Percentiles rank a stretch among this genome's conserved stretches.
Evolutionary conservation across 129 eudicot genomes (phyloP).

Genomic region (Lactuca sativa): DNA sequence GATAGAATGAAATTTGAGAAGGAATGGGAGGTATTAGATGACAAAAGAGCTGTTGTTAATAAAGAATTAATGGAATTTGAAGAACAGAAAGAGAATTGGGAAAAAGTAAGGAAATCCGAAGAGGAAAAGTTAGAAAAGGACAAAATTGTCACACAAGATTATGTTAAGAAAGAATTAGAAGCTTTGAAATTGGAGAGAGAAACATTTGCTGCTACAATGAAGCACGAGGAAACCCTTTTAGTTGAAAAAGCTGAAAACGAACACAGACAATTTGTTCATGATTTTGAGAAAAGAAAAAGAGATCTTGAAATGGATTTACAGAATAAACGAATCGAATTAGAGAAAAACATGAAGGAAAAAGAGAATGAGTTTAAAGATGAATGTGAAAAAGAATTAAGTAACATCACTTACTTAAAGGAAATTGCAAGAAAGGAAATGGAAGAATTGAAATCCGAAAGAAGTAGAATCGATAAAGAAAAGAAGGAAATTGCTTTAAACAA

Average conservation of each 20-base stretch:
- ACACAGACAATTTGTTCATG: constrained; percentile 50
- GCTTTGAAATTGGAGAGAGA: constrained; percentile 59
- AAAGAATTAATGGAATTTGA: constrained; percentile 45
- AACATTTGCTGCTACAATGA: constrained; percentile 60
- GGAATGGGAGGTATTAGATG: constrained; percentile 90
- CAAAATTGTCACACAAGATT: constrained; percentile 48
- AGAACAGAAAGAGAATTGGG: constrained; percentile 53
- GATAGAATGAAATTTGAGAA: constrained; percentile 72
- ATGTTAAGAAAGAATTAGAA: constrained; percentile 48
- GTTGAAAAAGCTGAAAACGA: constrained; percentile 49
- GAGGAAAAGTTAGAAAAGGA: constrained; percentile 59
- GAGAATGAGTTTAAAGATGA: constrained; percentile 58
- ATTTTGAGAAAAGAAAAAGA: constrained; percentile 53
- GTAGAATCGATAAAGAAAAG: constrained; percentile 52
- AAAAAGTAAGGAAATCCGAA: constrained; percentile 38
- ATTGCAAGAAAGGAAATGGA: constrained; percentile 48
- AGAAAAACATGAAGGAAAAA: constrained; percentile 48
- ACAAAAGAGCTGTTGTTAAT: constrained; percentile 46
- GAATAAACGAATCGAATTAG: constrained; percentile 53
- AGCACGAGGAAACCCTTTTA: constrained; percentile 49
- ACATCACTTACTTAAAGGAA: constrained; percentile 54
- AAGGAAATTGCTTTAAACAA: constrained; percentile 50
- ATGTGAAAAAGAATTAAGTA: constrained; percentile 47
- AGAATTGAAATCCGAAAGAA: constrained; percentile 51
- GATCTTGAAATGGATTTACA: constrained; percentile 59